Conservation (phyloP, 805 yeast genomes). For the Spathaspora passalidarum region DNA sequence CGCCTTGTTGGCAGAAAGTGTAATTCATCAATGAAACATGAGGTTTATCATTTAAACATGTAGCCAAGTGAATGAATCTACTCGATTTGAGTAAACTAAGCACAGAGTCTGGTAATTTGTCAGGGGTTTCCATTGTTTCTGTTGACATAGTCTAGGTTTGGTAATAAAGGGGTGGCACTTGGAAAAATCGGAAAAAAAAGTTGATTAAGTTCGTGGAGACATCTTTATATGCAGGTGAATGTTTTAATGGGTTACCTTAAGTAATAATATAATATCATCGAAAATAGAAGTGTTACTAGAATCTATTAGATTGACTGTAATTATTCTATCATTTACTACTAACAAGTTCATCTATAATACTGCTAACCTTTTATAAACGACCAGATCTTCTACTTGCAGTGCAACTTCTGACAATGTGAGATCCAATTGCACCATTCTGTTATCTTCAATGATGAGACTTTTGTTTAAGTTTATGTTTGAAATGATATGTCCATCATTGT, state of each 20-base stretch:
- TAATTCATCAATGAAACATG: conserved; percentile 92
- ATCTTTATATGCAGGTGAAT: too few species aligned
- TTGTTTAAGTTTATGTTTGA: conserved; percentile 26
- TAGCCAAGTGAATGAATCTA: conserved; percentile 79
- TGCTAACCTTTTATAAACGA: conserved; percentile 19
- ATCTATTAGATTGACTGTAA: too few species aligned
- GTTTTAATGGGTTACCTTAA: too few species aligned
- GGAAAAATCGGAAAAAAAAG: not conserved
- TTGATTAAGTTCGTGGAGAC: not conserved
- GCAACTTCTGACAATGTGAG: conserved; percentile 51
- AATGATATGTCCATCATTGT: conserved; percentile 35
- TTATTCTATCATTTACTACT: too few species aligned
- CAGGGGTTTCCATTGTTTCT: conserved; percentile 7
- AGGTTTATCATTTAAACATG: conserved; percentile 70
- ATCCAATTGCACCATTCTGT: conserved; percentile 50
- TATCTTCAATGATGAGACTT: conserved; percentile 37
- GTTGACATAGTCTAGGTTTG: not conserved
- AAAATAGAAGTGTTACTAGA: too few species aligned
- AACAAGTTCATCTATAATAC: conserved; percentile 17
- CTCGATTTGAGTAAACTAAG: conserved; percentile 52
- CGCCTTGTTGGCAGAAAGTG: conserved; percentile 50
- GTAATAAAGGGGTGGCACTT: not conserved
- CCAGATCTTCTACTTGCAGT: conserved; percentile 20
- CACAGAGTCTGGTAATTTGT: conserved; percentile 34
- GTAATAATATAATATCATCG: too few species aligned